phyloP scores from a whole-genome alignment of 1,284 basidiomycete species.

The Fomitopsis palustris region DNA sequence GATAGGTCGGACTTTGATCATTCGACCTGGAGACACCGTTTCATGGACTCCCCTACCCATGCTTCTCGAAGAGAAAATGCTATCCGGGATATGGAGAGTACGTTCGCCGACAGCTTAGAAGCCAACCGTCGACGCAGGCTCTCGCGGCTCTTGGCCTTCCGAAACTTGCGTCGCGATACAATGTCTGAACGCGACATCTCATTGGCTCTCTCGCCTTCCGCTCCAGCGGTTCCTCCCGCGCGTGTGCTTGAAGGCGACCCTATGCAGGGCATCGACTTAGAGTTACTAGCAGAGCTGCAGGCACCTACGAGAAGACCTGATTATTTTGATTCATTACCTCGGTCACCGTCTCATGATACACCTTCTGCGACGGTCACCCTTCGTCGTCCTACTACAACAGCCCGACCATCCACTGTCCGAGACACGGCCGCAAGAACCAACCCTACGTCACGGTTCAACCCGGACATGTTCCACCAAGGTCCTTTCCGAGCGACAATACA shows the following conservation, averaged over 20 bases:
- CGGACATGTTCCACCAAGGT: slow-evolving; percentile 17
- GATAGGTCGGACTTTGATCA: no score
- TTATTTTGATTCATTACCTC: background rate
- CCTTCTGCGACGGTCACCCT: background rate
- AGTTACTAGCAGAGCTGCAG: slow-evolving; percentile 2
- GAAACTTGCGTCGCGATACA: background rate
- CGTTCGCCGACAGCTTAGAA: background rate
- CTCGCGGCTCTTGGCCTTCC: background rate
- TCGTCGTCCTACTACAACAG: no score
- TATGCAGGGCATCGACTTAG: background rate
- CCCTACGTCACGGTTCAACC: slow-evolving; percentile 9
- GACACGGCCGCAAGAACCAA: background rate
- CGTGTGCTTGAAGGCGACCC: background rate
- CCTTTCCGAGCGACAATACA: slow-evolving; percentile 21
- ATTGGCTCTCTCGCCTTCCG: background rate
- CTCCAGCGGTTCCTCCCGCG: background rate
- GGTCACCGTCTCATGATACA: background rate
- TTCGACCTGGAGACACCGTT: no score
- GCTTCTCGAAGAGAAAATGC: no score
- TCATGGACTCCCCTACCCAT: no score
- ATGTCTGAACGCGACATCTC: background rate
- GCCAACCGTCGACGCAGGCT: background rate
- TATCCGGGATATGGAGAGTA: background rate
- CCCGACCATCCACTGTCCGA: background rate
- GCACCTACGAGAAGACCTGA: background rate